Percentiles rank a stretch among this genome's conserved stretches.
Evolutionary conservation across 768 basidiomycete genomes (phyloP).

Genomic region (Coprinopsis sp.): DNA sequence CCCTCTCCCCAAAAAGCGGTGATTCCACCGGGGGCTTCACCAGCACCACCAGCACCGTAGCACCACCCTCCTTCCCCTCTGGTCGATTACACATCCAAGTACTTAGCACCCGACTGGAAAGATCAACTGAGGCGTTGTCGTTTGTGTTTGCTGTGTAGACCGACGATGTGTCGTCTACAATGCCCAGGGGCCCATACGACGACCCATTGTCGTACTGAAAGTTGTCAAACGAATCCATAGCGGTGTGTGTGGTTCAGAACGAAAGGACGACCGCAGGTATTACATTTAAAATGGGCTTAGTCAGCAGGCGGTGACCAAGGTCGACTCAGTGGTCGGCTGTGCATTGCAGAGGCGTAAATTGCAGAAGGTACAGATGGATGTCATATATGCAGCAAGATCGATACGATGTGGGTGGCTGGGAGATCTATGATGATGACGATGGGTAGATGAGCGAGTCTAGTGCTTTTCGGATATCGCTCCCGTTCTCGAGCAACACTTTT

Average conservation of each 20-base stretch:
- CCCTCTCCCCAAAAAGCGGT: no score
- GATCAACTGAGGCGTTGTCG: slow-evolving; percentile 55
- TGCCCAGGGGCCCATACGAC: slow-evolving; percentile 69
- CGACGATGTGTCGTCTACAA: slow-evolving; percentile 77
- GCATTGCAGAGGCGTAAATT: no score
- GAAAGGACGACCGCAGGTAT: not conserved
- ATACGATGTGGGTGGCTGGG: no score
- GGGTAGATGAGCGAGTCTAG: slow-evolving; percentile 35
- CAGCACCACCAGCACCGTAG: slow-evolving; percentile 10
- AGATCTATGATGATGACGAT: not conserved
- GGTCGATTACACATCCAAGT: slow-evolving; percentile 96
- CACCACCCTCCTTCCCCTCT: no score
- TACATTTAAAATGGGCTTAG: slow-evolving; percentile 4
- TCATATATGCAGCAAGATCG: no score
- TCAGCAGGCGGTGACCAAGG: slow-evolving; percentile 10
- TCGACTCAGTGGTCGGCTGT: not conserved
- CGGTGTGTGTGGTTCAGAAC: slow-evolving; percentile 16
- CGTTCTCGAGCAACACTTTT: slow-evolving; percentile 48
- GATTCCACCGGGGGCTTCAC: no score
- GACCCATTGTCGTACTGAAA: slow-evolving; percentile 70
- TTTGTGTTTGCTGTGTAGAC: slow-evolving; percentile 73
- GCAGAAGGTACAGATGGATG: no score
- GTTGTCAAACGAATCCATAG: slow-evolving; percentile 86
- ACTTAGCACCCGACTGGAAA: no score
- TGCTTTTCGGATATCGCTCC: slow-evolving; percentile 49